These are phyloP conservation scores for Raddia guianensis DNA, from an alignment of 176 grass and related monocot species.

Conservation along the genomic window DNA sequence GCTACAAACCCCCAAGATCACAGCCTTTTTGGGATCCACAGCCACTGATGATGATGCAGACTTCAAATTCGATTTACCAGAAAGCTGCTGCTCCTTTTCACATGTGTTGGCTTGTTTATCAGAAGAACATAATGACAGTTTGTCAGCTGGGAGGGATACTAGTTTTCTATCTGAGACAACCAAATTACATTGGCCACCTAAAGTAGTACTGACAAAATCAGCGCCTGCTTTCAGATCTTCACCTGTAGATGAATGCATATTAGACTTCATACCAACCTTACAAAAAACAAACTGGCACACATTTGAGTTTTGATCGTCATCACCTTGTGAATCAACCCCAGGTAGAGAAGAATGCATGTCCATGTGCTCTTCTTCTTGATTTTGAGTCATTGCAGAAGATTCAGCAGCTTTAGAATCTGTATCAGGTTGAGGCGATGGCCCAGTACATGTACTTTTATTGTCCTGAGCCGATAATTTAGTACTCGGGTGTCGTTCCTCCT, in stretches of 20 bases:
- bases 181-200: slow-evolving; percentile 19
- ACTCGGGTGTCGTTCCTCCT: slow-evolving; percentile 6
- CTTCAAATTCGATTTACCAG: slow-evolving; percentile 40
- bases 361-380: slow-evolving; percentile 23
- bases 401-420: slow-evolving; percentile 34
- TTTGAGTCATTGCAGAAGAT: slow-evolving; percentile 46
- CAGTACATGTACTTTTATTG: slow-evolving; percentile 25
- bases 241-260: slow-evolving; percentile 22
- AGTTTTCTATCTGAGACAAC: slow-evolving; percentile 26
- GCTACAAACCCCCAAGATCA: slow-evolving; percentile 27
- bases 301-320: slow-evolving; percentile 41
- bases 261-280: slow-evolving; percentile 23
- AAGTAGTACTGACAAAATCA: slow-evolving; percentile 27
- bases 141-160: slow-evolving; percentile 29
- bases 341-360: not conserved
- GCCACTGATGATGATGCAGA: not conserved
- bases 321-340: slow-evolving; percentile 37
- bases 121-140: slow-evolving; percentile 29
- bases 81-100: too few relatives aligned
- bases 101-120: slow-evolving; percentile 33
- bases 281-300: not conserved
- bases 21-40: slow-evolving; percentile 12
- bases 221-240: slow-evolving; percentile 27
- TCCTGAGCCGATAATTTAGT: slow-evolving; percentile 9
- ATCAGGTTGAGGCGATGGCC: slow-evolving; percentile 17